Evolutionary conservation across 805 yeast species (phyloP).

Genomic region (Cyberlindnera euphorbiae): DNA sequence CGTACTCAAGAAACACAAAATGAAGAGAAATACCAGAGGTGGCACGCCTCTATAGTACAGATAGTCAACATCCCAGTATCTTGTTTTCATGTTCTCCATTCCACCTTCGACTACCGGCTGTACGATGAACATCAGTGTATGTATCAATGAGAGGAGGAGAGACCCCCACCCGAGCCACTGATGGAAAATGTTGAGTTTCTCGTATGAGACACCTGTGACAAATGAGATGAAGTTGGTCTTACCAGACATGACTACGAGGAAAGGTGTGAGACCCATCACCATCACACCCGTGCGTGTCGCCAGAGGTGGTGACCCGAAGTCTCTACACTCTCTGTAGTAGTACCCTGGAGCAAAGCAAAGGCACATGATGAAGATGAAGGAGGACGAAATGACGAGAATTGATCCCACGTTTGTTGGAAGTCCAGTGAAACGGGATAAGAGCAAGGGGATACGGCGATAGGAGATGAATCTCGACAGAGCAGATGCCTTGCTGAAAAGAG

Average conservation of each 20-base stretch:
- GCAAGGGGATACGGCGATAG: constrained; percentile 30
- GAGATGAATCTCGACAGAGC: constrained; percentile 29
- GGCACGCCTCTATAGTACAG: constrained; percentile 40
- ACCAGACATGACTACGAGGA: constrained; percentile 45
- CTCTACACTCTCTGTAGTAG: constrained; percentile 47
- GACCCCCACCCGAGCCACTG: constrained; percentile 38
- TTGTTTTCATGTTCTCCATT: constrained; percentile 18
- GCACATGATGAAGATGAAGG: constrained; percentile 31
- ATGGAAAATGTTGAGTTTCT: constrained; percentile 48
- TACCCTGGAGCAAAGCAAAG: constrained; percentile 40
- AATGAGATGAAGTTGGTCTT: constrained; percentile 45
- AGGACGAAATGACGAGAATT: constrained; percentile 29
- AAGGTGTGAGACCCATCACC: constrained; percentile 47
- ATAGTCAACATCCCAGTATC: constrained; percentile 22
- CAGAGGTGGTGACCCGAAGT: constrained; percentile 57
- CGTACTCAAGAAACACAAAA: constrained; percentile 40
- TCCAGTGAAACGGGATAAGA: constrained; percentile 33
- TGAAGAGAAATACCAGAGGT: constrained; percentile 39
- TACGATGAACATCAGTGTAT: constrained; percentile 44
- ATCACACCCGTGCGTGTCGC: constrained; percentile 49
- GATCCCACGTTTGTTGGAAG: constrained; percentile 34
- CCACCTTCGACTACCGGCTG: constrained; percentile 51
- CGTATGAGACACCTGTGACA: constrained; percentile 51
- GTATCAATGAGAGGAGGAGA: constrained; percentile 41
- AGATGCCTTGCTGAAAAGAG: constrained; percentile 16